These are phyloP conservation scores for Oxyria digyna DNA, from an alignment of 148 eudicot genomes.

Conservation along the genomic window DNA sequence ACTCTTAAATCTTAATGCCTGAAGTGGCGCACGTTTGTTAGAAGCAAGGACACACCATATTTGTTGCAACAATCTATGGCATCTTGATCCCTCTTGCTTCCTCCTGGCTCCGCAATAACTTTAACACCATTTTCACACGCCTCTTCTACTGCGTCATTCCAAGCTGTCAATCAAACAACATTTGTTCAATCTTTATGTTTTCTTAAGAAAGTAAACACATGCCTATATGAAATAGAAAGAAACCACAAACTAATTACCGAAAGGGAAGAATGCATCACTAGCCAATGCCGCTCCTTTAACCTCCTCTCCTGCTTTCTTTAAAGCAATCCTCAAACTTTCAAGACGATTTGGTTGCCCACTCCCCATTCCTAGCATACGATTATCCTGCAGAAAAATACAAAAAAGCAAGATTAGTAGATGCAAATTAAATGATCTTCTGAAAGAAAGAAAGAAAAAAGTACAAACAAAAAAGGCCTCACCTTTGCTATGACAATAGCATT, in stretches of 20 bases:
- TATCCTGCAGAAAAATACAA: slow-evolving; percentile 31
- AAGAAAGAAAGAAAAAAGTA: too few species aligned
- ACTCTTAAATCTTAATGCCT: slow-evolving; percentile 34
- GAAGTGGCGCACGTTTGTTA: slow-evolving; percentile 82
- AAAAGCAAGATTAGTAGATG: background rate
- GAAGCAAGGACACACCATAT: slow-evolving; percentile 69
- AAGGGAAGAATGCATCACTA: slow-evolving; percentile 99
- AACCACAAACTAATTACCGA: slow-evolving; percentile 17
- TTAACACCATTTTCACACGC: slow-evolving; percentile 77
- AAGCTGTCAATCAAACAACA: slow-evolving; percentile 35
- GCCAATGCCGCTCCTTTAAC: slow-evolving; percentile 94
- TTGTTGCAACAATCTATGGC: slow-evolving; percentile 86
- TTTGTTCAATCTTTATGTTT: too few species aligned
- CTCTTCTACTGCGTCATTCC: slow-evolving; percentile 96
- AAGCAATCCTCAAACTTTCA: slow-evolving; percentile 90
- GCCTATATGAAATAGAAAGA: too few species aligned
- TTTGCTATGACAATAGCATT: slow-evolving; percentile 95
- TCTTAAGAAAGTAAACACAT: too few species aligned
- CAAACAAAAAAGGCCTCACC: slow-evolving; percentile 23
- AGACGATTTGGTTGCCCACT: slow-evolving; percentile 95
- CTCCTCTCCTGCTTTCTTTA: slow-evolving; percentile 84
- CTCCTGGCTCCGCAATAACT: slow-evolving; percentile 84
- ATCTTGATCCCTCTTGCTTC: slow-evolving; percentile 78
- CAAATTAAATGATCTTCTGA: background rate
- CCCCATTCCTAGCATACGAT: slow-evolving; percentile 96